These are phyloP conservation scores for Daldinia decipiens DNA, from an alignment of 495 filamentous ascomycete genomes.

Conservation along the genomic window DNA sequence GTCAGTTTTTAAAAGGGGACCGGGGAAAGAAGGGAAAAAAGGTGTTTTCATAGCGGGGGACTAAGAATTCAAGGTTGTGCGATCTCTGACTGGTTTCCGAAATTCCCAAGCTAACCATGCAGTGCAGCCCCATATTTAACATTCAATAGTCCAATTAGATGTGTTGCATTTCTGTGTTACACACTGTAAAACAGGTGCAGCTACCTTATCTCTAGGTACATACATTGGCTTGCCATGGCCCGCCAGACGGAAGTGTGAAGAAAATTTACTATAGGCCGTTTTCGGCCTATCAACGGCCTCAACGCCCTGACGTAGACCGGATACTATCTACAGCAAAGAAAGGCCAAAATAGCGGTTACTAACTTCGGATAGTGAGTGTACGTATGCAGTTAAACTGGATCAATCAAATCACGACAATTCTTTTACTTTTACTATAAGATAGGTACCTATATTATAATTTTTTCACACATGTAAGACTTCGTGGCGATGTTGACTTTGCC, in stretches of 20 bases:
- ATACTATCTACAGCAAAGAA: slow-evolving; percentile 1
- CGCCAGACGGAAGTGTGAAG: slow-evolving; percentile 10
- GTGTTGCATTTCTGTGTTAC: slow-evolving; percentile 24
- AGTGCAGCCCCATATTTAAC: slow-evolving; percentile 10
- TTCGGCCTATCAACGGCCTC: slow-evolving; percentile 25
- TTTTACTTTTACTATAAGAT: background rate
- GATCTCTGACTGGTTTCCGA: slow-evolving; percentile 43
- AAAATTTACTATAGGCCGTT: slow-evolving; percentile 26
- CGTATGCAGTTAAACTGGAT: background rate
- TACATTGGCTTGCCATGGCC: background rate
- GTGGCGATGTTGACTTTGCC: background rate
- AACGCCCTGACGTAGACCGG: slow-evolving; percentile 5
- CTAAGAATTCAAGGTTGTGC: slow-evolving; percentile 23
- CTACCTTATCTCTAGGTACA: slow-evolving; percentile 19
- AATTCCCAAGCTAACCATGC: slow-evolving; percentile 25
- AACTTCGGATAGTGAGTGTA: background rate
- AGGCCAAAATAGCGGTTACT: slow-evolving; percentile 8
- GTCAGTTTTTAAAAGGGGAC: slow-evolving; percentile 30
- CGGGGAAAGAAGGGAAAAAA: slow-evolving; percentile 30
- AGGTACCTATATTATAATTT: background rate
- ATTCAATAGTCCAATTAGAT: slow-evolving; percentile 19
- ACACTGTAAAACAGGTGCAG: slow-evolving; percentile 20
- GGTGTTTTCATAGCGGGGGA: slow-evolving; percentile 38
- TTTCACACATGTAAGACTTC: background rate
- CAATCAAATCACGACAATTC: background rate